A percentile compares a stretch with the other conserved stretches of the same genome.
These are phyloP conservation scores for Starmerella apis DNA, from an alignment of 805 yeast species.

Conservation along the genomic window DNA sequence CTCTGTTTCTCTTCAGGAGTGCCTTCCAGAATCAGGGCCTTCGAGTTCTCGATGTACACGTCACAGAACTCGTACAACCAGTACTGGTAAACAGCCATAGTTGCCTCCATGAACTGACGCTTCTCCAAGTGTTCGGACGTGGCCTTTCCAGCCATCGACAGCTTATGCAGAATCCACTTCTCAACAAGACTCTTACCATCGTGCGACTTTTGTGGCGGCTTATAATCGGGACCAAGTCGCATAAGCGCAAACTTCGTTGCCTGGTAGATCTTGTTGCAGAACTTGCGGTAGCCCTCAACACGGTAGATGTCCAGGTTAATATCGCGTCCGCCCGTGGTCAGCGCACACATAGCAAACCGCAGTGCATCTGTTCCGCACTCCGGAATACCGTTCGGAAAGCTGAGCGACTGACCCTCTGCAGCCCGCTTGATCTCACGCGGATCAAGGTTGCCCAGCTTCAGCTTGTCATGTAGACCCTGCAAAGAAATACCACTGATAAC, in stretches of 20 bases:
- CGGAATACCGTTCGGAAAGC: conserved; percentile 95
- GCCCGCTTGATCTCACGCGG: conserved; percentile 82
- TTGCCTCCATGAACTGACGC: conserved; percentile 82
- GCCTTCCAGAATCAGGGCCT: conserved; percentile 85
- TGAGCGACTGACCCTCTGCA: conserved; percentile 70
- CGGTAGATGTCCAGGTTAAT: conserved; percentile 91
- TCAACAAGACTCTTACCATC: conserved; percentile 88
- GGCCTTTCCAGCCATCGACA: conserved; percentile 55
- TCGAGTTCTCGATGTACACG: conserved; percentile 95
- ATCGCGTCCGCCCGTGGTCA: conserved; percentile 97
- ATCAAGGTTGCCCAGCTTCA: conserved; percentile 73
- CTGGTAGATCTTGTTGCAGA: conserved; percentile 98
- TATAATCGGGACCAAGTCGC: conserved; percentile 81
- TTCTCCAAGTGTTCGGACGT: conserved; percentile 60
- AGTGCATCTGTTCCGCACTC: conserved; percentile 99
- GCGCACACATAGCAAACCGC: conserved; percentile 96
- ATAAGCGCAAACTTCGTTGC: conserved; percentile 94
- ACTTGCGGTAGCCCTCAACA: conserved; percentile 98
- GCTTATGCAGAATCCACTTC: conserved; percentile 88
- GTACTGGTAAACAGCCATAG: conserved; percentile 79
- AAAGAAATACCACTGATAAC: conserved; percentile 82
- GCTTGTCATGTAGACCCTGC: conserved; percentile 66
- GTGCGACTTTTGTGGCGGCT: conserved; percentile 56
- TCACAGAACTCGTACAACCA: conserved; percentile 95
- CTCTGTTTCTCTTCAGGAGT: conserved; percentile 71